Evolutionary conservation across 2,329 filamentous ascomycete species (phyloP).

Genomic region (Trichoderma oligosporum): DNA sequence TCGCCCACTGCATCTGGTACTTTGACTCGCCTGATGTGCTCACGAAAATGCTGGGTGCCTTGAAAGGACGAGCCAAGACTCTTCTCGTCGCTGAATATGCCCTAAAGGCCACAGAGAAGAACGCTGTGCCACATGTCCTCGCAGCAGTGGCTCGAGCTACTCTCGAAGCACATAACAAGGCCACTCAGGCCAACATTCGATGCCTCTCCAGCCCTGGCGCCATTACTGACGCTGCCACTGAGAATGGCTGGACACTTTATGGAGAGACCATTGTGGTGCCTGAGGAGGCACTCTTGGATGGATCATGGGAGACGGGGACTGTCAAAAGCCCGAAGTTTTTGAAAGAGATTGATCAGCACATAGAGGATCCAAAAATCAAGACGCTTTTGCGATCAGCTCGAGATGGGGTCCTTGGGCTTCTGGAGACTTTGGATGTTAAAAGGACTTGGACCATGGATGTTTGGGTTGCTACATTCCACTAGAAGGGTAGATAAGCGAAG

Average conservation of each 20-base stretch:
- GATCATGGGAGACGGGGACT: constrained; percentile 43
- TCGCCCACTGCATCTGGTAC: constrained; percentile 53
- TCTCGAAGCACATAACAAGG: constrained; percentile 40
- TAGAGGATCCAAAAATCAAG: constrained; percentile 29
- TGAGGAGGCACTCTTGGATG: constrained; percentile 42
- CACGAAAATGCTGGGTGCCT: constrained; percentile 22
- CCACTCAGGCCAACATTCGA: constrained; percentile 45
- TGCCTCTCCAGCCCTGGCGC: constrained; percentile 41
- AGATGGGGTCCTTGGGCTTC: constrained; percentile 32
- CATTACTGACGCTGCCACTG: constrained; percentile 36
- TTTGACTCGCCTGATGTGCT: constrained; percentile 39
- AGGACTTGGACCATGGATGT: constrained; percentile 42
- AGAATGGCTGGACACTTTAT: constrained; percentile 37
- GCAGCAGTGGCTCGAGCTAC: constrained; percentile 44
- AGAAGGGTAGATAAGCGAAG: background rate
- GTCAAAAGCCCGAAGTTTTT: constrained; percentile 32
- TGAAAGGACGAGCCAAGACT: constrained; percentile 23
- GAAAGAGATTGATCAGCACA: constrained; percentile 31
- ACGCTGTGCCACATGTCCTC: constrained; percentile 47
- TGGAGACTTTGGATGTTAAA: constrained; percentile 30
- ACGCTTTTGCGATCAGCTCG: constrained; percentile 29
- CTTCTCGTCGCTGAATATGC: constrained; percentile 30
- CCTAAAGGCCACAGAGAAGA: constrained; percentile 34
- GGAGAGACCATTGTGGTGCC: constrained; percentile 36
- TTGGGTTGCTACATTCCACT: constrained; percentile 31